phyloP scores from a whole-genome alignment of 768 basidiomycete species.

The Sporobolomyces roseus region DNA sequence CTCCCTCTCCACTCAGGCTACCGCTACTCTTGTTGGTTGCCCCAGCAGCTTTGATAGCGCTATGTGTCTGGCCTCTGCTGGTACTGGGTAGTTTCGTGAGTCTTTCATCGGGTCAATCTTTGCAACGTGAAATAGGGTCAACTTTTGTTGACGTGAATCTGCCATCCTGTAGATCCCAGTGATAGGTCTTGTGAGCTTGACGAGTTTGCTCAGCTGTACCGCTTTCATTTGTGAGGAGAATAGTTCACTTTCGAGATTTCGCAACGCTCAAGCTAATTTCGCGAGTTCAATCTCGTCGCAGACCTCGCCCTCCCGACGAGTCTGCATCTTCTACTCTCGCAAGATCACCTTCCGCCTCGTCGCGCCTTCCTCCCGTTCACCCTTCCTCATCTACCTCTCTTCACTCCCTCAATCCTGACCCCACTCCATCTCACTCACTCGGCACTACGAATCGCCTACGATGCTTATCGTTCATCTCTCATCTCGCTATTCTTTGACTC shows the following conservation, averaged over 20 bases:
- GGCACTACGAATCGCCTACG: not conserved
- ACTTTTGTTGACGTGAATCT: too few species aligned
- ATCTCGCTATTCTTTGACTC: conserved; percentile 6
- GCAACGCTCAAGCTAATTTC: too few species aligned
- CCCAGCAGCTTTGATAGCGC: not conserved
- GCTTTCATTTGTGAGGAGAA: conserved; percentile 14
- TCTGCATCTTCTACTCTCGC: conserved; percentile 5
- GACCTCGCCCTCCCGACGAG: conserved; percentile 8
- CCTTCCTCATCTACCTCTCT: not conserved
- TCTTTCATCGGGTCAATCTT: not conserved
- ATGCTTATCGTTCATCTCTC: not conserved
- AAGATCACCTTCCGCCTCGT: not conserved
- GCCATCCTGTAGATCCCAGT: conserved; percentile 16
- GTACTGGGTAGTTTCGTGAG: conserved; percentile 11
- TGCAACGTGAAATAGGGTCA: too few species aligned
- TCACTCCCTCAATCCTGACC: not conserved
- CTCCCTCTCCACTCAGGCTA: not conserved
- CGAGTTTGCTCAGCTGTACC: conserved; percentile 9
- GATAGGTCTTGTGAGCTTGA: conserved; percentile 9
- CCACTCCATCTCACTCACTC: conserved; percentile 4
- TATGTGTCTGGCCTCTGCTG: conserved; percentile 6
- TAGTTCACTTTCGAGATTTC: not conserved
- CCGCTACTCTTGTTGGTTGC: not conserved
- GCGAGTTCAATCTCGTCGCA: too few species aligned
- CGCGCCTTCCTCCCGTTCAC: not conserved